Conservation (phyloP, 495 filamentous ascomycete genomes). For the Sabuloglossum arenarium region DNA sequence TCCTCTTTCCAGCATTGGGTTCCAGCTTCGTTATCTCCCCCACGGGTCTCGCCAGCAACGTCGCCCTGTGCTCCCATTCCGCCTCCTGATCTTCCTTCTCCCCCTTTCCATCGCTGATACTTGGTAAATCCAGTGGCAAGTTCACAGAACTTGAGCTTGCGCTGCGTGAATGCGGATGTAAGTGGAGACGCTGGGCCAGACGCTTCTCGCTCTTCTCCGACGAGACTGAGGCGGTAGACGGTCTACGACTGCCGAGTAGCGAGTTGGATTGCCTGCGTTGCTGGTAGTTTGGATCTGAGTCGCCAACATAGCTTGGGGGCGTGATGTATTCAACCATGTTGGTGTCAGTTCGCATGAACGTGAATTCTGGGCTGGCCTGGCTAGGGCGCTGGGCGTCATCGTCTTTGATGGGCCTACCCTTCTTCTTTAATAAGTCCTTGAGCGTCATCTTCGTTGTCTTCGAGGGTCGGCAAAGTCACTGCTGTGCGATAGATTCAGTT, state of each 20-base stretch:
- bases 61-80: slow-evolving; percentile 77
- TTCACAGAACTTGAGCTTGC: slow-evolving; percentile 39
- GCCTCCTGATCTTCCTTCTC: slow-evolving; percentile 28
- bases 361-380: slow-evolving; percentile 39
- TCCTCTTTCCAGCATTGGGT: not conserved
- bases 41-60: slow-evolving; percentile 43
- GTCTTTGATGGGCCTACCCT: slow-evolving; percentile 22
- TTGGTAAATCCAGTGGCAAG: slow-evolving; percentile 61
- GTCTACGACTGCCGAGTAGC: not conserved
- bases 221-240: not conserved
- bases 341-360: slow-evolving; percentile 69
- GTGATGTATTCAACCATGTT: slow-evolving; percentile 53
- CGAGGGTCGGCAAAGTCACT: too few species aligned
- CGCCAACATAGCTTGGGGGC: slow-evolving; percentile 33
- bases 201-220: slow-evolving; percentile 4
- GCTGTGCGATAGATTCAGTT: not conserved
- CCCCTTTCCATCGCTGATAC: slow-evolving; percentile 33
- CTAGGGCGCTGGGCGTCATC: slow-evolving; percentile 13
- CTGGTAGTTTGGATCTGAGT: slow-evolving; percentile 8
- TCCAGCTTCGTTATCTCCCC: not conserved
- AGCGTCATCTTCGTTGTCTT: slow-evolving; percentile 62
- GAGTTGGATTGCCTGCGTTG: not conserved
- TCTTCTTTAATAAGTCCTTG: slow-evolving; percentile 54
- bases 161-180: slow-evolving; percentile 32
- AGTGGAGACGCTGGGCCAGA: slow-evolving; percentile 50